phyloP scores from a whole-genome alignment of 305 asterid genomes.

The Rubia peregrina region DNA sequence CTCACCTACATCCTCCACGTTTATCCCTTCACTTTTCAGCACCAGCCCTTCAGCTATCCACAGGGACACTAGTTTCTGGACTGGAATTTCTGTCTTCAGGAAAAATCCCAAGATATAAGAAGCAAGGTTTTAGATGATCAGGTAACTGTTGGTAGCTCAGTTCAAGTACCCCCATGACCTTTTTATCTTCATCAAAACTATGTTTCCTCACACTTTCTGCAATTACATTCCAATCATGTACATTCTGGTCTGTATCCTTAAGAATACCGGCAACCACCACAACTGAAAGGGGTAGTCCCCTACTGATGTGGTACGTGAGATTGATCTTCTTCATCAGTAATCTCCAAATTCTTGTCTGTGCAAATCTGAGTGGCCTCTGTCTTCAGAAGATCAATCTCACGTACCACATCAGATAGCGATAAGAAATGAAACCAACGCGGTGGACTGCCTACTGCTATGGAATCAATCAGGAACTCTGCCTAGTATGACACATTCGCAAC shows the following conservation, averaged over 20 bases:
- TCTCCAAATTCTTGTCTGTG: too few relatives aligned
- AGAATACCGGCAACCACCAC: neutral
- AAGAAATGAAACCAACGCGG: neutral
- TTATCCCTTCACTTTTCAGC: too few relatives aligned
- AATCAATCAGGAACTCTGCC: neutral
- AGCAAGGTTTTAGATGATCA: neutral
- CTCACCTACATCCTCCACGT: too few relatives aligned
- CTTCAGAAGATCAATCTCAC: neutral
- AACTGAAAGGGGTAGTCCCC: neutral
- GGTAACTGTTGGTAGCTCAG: neutral
- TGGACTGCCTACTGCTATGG: neutral
- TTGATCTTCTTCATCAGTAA: too few relatives aligned
- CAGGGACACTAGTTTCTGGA: too few relatives aligned
- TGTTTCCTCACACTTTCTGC: neutral
- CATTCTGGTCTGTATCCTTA: neutral
- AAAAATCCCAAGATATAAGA: neutral
- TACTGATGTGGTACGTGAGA: too few relatives aligned
- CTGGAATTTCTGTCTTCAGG: too few relatives aligned
- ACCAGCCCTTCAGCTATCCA: too few relatives aligned
- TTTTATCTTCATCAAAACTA: neutral
- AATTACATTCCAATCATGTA: neutral
- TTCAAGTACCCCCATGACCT: neutral
- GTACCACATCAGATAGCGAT: neutral
- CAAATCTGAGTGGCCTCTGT: neutral
- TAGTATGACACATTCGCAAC: neutral